Percentiles rank a stretch among this genome's conserved stretches.
phyloP scores from a whole-genome alignment of 129 eudicot genomes.

The Kitagawia praeruptora region DNA sequence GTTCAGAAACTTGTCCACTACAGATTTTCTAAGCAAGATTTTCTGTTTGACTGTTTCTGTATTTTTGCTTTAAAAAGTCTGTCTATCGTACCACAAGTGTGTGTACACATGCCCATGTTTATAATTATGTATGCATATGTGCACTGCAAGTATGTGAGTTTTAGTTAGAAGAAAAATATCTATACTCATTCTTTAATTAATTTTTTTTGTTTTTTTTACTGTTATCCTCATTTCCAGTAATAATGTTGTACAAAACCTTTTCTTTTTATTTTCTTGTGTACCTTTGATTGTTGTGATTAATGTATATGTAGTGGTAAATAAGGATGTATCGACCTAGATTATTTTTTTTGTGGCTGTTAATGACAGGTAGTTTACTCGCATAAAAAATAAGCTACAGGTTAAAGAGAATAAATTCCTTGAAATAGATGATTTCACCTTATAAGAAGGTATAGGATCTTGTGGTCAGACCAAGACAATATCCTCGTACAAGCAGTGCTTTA shows the following conservation, averaged over 20 bases:
- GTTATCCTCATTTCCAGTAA: not conserved
- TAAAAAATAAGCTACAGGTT: too few relatives aligned
- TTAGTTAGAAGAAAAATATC: not conserved
- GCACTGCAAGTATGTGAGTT: not conserved
- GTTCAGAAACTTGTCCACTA: too few relatives aligned
- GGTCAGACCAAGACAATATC: not conserved
- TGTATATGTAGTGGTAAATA: too few relatives aligned
- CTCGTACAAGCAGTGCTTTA: not conserved
- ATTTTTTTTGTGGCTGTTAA: too few relatives aligned
- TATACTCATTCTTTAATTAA: too few relatives aligned
- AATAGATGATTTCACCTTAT: not conserved
- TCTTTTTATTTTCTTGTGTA: too few relatives aligned
- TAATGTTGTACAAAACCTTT: not conserved
- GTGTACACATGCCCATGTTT: not conserved
- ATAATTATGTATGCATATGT: not conserved
- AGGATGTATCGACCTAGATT: too few relatives aligned
- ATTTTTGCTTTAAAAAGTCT: not conserved
- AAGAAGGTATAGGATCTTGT: not conserved
- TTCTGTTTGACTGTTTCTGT: too few relatives aligned
- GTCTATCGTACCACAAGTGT: not conserved
- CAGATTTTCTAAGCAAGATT: not conserved
- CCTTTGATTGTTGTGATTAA: too few relatives aligned
- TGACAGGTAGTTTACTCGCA: too few relatives aligned
- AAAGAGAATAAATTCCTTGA: too few relatives aligned
- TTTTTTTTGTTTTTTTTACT: too few relatives aligned